Evolutionary conservation across 805 yeast genomes (phyloP).

Genomic region (Wickerhamiella kazuoi): DNA sequence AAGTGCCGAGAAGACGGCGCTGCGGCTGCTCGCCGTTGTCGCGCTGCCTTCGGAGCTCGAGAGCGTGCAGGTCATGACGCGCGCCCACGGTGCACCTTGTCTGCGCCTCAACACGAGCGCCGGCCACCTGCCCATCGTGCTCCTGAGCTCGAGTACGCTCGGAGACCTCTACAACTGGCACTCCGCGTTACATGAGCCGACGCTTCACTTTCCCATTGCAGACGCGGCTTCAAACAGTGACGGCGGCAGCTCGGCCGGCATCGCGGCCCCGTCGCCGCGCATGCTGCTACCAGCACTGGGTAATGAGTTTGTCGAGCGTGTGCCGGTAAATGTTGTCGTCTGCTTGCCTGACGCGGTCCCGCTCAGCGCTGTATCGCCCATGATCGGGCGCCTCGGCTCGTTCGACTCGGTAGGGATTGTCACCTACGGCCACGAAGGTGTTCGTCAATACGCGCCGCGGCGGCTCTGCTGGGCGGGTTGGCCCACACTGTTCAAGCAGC

Average conservation of each 20-base stretch:
- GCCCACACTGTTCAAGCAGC: background rate
- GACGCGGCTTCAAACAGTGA: background rate
- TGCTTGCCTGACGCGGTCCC: slow-evolving; percentile 4
- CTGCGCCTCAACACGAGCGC: background rate
- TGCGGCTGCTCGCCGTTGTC: background rate
- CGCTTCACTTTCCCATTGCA: slow-evolving; percentile 5
- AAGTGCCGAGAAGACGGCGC: background rate
- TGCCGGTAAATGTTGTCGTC: slow-evolving; percentile 3
- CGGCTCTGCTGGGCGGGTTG: slow-evolving; percentile 5
- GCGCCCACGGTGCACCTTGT: background rate
- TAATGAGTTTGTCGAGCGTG: slow-evolving; percentile 3
- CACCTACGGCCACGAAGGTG: slow-evolving; percentile 1
- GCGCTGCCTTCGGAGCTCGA: background rate
- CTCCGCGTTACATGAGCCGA: slow-evolving; percentile 4
- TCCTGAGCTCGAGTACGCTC: background rate
- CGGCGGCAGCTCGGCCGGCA: no score
- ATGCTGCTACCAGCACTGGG: slow-evolving; percentile 1
- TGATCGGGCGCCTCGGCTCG: slow-evolving; percentile 5
- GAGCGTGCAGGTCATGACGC: background rate
- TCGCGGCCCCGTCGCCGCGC: no score
- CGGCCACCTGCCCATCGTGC: background rate
- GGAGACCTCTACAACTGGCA: background rate
- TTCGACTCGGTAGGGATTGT: slow-evolving; percentile 7
- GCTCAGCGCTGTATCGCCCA: slow-evolving; percentile 1
- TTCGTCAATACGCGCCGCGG: background rate